A percentile compares a stretch with the other conserved stretches of the same genome.
Evolutionary conservation across 495 filamentous ascomycete species (phyloP).

Genomic region (Tuber borchii): DNA sequence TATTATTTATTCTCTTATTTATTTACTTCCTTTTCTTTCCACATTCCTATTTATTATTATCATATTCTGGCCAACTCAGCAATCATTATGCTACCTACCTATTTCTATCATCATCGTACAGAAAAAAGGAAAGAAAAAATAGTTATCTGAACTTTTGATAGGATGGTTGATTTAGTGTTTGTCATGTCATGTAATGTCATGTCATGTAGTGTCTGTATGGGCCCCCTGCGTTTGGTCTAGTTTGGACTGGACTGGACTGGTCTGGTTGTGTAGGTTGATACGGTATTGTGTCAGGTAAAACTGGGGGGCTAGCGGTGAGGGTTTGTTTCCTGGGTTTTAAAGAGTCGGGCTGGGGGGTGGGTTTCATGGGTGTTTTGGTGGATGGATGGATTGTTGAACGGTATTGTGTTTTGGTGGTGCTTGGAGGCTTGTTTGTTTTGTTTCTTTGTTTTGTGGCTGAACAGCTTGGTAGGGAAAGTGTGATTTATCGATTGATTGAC

Average conservation of each 20-base stretch:
- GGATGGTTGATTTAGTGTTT: background rate
- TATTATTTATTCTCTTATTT: background rate
- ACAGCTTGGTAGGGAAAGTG: background rate
- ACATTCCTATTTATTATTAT: background rate
- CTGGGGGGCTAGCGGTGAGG: background rate
- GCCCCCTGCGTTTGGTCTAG: background rate
- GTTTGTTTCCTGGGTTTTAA: slow-evolving; percentile 1
- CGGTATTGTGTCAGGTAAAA: background rate
- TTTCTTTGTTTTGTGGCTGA: background rate
- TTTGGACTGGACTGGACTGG: background rate
- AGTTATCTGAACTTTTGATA: slow-evolving; percentile 1
- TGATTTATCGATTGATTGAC: background rate
- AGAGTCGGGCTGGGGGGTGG: background rate
- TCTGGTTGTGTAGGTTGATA: background rate
- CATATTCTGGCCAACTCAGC: background rate
- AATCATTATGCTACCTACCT: background rate
- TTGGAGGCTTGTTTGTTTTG: background rate
- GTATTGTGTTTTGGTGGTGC: background rate
- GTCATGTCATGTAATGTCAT: slow-evolving; percentile 1
- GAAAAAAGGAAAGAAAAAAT: background rate
- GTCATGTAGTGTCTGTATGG: background rate
- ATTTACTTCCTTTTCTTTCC: no score
- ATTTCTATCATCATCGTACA: background rate
- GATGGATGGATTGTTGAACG: background rate
- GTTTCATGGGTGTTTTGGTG: background rate